A percentile compares a stretch with the other conserved stretches of the same genome.
phyloP scores from a whole-genome alignment of 768 basidiomycete species.

The Amanita exitialis region DNA sequence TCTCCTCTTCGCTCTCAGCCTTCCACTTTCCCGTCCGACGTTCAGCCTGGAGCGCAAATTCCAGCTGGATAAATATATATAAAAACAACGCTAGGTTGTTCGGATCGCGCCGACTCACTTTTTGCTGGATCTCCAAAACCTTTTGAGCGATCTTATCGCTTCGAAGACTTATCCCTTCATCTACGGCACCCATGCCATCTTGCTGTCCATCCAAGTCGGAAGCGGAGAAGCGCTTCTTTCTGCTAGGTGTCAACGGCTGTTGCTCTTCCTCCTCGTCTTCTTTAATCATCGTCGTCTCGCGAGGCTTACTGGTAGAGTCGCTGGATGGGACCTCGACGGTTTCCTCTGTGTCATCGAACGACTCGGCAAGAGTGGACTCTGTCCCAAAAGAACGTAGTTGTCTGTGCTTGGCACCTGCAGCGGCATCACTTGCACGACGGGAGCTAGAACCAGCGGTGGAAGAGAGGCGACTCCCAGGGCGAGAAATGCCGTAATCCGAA shows the following conservation, averaged over 20 bases:
- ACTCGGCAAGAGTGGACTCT: slow-evolving; percentile 72
- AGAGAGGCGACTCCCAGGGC: slow-evolving; percentile 60
- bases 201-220: slow-evolving; percentile 52
- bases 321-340: slow-evolving; percentile 16
- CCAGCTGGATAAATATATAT: slow-evolving; percentile 39
- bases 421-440: slow-evolving; percentile 46
- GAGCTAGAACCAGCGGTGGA: slow-evolving; percentile 33
- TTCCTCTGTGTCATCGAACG: slow-evolving; percentile 38
- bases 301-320: slow-evolving; percentile 21
- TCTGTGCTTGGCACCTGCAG: slow-evolving; percentile 27
- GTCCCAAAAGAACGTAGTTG: slow-evolving; percentile 66
- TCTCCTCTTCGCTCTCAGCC: slow-evolving; percentile 47
- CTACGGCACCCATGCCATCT: slow-evolving; percentile 80
- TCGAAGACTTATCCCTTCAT: slow-evolving; percentile 74
- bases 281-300: slow-evolving; percentile 43
- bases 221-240: slow-evolving; percentile 76
- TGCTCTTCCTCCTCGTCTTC: slow-evolving; percentile 48
- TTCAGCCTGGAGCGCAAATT: slow-evolving; percentile 61
- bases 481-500: slow-evolving; percentile 65
- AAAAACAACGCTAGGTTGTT: neutral
- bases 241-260: slow-evolving; percentile 25
- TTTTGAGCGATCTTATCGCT: slow-evolving; percentile 86
- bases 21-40: slow-evolving; percentile 31
- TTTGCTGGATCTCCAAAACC: slow-evolving; percentile 83
- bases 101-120: slow-evolving; percentile 39